Conservation (phyloP, 2,329 filamentous ascomycete genomes). For the Neofusicoccum cordaticola region DNA sequence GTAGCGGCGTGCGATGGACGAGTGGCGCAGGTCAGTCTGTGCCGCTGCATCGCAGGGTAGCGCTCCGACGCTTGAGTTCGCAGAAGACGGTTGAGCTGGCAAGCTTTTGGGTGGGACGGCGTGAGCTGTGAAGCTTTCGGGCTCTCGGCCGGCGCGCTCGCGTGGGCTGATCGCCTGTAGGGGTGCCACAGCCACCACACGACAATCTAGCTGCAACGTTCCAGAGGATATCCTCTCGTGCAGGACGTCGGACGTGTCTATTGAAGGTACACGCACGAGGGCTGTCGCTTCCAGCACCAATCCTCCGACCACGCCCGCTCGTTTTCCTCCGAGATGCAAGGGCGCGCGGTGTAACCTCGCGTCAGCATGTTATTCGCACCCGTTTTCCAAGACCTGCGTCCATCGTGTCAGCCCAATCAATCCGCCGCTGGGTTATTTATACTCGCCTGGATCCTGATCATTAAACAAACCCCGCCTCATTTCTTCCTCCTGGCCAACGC, state of each 20-base stretch:
- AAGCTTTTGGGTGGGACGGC: neutral
- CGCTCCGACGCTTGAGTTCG: neutral
- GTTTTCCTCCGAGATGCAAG: neutral
- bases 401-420: neutral
- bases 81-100: neutral
- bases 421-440: neutral
- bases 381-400: neutral
- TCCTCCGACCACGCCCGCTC: neutral
- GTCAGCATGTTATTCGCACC: neutral
- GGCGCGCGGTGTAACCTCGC: slow-evolving; percentile 2
- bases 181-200: neutral
- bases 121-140: neutral
- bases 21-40: neutral
- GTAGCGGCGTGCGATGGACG: neutral
- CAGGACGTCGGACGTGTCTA: neutral
- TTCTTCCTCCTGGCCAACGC: no score
- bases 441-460: neutral
- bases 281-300: no score
- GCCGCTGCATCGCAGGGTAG: neutral
- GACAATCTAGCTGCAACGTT: neutral
- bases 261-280: neutral
- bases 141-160: neutral
- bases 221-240: neutral
- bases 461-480: neutral
- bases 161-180: slow-evolving; percentile 6